phyloP scores from a whole-genome alignment of 306 rosid species.

The Mimosa pudica region DNA sequence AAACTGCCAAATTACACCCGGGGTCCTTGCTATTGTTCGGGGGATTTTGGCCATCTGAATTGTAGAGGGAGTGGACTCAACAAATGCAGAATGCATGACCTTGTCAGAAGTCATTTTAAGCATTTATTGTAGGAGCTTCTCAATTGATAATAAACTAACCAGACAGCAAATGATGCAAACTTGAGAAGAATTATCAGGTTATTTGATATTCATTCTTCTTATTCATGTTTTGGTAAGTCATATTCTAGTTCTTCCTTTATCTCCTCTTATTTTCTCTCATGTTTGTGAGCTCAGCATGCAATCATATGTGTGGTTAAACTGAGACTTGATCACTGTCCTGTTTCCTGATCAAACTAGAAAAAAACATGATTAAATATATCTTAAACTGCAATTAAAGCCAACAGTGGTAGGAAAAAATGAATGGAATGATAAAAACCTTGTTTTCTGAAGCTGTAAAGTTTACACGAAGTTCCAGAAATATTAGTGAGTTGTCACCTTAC shows the following conservation, averaged over 20 bases:
- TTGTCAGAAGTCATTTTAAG: constrained; percentile 9
- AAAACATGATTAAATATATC: neutral
- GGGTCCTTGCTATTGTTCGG: neutral
- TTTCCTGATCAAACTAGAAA: neutral
- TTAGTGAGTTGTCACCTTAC: neutral
- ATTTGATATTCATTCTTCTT: neutral
- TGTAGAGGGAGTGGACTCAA: neutral
- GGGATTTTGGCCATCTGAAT: constrained; percentile 3
- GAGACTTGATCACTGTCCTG: neutral
- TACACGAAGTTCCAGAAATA: neutral
- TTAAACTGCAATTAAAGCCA: neutral
- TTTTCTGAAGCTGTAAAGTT: neutral
- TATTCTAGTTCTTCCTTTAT: neutral
- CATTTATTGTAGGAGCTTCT: constrained; percentile 2
- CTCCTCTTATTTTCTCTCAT: neutral
- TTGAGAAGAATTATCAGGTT: neutral
- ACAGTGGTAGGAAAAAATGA: neutral
- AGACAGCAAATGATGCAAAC: neutral
- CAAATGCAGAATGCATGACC: constrained; percentile 10
- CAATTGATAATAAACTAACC: neutral
- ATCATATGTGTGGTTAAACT: neutral
- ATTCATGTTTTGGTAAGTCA: neutral
- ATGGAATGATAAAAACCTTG: neutral
- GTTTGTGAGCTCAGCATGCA: constrained; percentile 5
- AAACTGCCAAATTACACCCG: neutral